These are phyloP conservation scores for Nemania sp. DNA, from an alignment of 2,329 filamentous ascomycete genomes.

Conservation along the genomic window DNA sequence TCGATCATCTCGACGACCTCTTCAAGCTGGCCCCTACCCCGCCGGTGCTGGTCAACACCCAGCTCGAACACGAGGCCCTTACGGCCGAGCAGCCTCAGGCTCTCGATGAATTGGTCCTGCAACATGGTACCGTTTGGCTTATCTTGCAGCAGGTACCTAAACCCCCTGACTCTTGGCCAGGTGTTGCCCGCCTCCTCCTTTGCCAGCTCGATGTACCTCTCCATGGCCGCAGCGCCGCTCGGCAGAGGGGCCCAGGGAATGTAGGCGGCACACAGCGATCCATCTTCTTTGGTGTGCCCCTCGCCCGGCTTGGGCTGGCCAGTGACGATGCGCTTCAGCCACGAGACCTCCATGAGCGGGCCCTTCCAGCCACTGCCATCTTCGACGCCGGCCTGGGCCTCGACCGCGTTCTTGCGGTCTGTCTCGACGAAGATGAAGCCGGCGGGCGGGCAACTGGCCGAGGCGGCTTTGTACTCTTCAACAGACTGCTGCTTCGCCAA, in stretches of 20 bases:
- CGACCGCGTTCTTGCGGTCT: constrained; percentile 68
- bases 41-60: constrained; percentile 78
- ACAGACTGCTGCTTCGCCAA: constrained; percentile 68
- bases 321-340: constrained; percentile 66
- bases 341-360: constrained; percentile 73
- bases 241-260: constrained; percentile 87
- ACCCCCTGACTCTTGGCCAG: constrained; percentile 73
- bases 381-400: constrained; percentile 48
- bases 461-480: constrained; percentile 60
- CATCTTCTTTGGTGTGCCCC: constrained; percentile 57
- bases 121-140: constrained; percentile 70
- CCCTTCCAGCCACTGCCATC: constrained; percentile 64
- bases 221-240: constrained; percentile 61
- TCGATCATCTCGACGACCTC: constrained; percentile 72
- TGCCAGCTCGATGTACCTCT: constrained; percentile 66
- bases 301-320: constrained; percentile 60
- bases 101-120: constrained; percentile 63
- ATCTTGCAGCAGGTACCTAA: constrained; percentile 82
- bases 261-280: constrained; percentile 65
- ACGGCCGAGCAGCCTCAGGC: constrained; percentile 65
- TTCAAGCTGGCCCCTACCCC: constrained; percentile 73
- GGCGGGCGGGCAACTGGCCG: constrained; percentile 50
- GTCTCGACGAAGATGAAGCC: constrained; percentile 86
- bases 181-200: constrained; percentile 63
- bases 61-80: constrained; percentile 76